Base-by-base conservation (phyloP, 176 grass and related monocot genomes). In the Raddia guianensis region DNA sequence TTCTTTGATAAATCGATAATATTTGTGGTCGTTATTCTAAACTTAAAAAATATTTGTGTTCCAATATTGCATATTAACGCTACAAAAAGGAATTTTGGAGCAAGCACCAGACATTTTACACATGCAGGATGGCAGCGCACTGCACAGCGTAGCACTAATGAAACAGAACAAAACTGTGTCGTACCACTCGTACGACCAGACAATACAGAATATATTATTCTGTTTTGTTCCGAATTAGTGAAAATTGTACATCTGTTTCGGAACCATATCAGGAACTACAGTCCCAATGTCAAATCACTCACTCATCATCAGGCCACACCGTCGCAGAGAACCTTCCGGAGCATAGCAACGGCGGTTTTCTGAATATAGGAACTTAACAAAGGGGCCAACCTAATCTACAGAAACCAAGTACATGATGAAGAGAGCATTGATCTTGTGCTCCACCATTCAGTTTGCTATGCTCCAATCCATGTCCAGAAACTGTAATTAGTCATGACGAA, bases 401-500 rank as follows among this genome's bases (percentile, higher is more conserved):
- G 58, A 66, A 71, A 5, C 0, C 1, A 74, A 57, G 9, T 21
- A 40, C 15, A 44, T 20, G 10, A 50, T 43, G 46, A 42, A 78
- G 49, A 73, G 19, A 27, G n/a, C 13, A 49, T 15, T 40, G 21
- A 43, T 87, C 7, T 12, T 60, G 60, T 14, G 48, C 34, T 9
- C 6, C 55, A 50, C 51, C 66, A 72, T 50, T 78, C 75, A 74
- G 81, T 46, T 79, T 66, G 10, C 46, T 10, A 49, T 63, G 15
- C 37, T 54, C 48, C 37, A 50, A 32, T 15, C 68, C 67, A 82
- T 45, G 12, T 5, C 10, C 20, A 49, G 3, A 15, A 35, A 71
- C 14, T 14, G 16, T 37, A 86, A 53, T 20, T 19, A 18, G 56
- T 79, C 80, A 89, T 27, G 53, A 94, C 3, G 74, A 69, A 60